Evolutionary conservation across 192 early-diverging fungal species (phyloP).

Genomic region (Fimicolochytrium jonesii): DNA sequence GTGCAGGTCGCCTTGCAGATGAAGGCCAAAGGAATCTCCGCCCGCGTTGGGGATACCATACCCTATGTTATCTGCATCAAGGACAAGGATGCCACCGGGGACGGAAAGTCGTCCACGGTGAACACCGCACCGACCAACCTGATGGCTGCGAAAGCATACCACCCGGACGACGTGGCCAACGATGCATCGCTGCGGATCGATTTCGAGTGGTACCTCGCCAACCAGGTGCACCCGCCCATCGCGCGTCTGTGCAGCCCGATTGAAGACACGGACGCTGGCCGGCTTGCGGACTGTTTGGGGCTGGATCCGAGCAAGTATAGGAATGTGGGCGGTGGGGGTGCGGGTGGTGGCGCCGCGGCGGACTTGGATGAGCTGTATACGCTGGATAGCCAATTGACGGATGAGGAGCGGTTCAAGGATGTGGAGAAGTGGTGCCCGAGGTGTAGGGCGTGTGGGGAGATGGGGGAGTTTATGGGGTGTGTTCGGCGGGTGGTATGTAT

Average conservation of each 20-base stretch:
- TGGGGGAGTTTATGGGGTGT: conserved; percentile 38
- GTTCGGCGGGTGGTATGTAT: no score
- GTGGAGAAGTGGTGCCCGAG: conserved; percentile 57
- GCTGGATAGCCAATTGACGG: conserved; percentile 68
- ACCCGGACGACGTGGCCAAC: conserved; percentile 74
- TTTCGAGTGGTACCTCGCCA: conserved; percentile 87
- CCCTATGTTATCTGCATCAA: conserved; percentile 85
- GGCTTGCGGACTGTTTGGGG: conserved; percentile 79
- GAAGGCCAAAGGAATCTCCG: conserved; percentile 61
- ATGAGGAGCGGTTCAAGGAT: conserved; percentile 73
- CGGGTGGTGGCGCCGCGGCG: neutral
- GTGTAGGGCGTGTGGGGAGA: conserved; percentile 59
- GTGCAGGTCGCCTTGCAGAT: conserved; percentile 88
- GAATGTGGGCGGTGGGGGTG: neutral
- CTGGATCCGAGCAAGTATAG: conserved; percentile 66
- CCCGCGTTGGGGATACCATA: conserved; percentile 83
- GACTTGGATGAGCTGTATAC: conserved; percentile 58
- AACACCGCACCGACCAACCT: no score
- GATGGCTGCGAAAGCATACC: conserved; percentile 72
- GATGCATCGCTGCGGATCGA: conserved; percentile 46
- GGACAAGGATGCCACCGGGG: conserved; percentile 19
- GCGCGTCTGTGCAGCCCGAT: conserved; percentile 79
- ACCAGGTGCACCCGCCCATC: conserved; percentile 88
- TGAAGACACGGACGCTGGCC: conserved; percentile 72
- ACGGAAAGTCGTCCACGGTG: no score